Evolutionary conservation across 805 yeast species (phyloP), one percentile per base, ranked within the genome.

Genomic region (Candida gorgasii): DNA sequence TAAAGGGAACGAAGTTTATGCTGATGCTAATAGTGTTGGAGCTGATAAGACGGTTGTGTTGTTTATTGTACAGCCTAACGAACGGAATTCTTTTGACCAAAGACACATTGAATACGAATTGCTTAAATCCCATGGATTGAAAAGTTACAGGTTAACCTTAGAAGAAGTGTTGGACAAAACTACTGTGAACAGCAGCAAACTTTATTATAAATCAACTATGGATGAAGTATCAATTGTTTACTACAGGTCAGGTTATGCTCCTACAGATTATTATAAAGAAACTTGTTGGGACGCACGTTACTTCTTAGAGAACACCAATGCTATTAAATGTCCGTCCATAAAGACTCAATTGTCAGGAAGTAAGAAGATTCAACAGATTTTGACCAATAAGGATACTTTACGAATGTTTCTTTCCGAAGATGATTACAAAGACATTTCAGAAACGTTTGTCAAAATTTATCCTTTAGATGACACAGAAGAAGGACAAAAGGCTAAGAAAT

Each of bases 11-110:
- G 54, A 59, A 20, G 69, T 77, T 39, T 90, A 89, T 55, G 69
- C 72, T 33, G 57, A 54, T 14, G 53, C 54, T n/a, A 45, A 44
- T 3, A 45, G 44, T 15, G 52, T 63, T 17, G 53, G 63, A 16
- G 53, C 63, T 19, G 52, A 63, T 14, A 57, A 70, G 8, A 76
- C 87, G 0, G 67, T 82, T 20, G 79, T 93, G 1, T 68, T 90
- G 30, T 81, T 90, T 51, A 78, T 93, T 16, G 86, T 86, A 1
- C 98, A 93, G 61, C 83, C 87, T 5, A 76, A 76, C 34, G 99
- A 93, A 62, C 73, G 93, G 48, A 93, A 93, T 60, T 84, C 87
- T 19, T 85, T 89, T 63, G 99, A 93, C 64, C 99, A 93, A 66
- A 79, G 96, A 54, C 78, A 80, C 26, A 59, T 93, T 31, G 98